Conservation (phyloP, 306 rosid genomes). For the Mimosa pudica region DNA sequence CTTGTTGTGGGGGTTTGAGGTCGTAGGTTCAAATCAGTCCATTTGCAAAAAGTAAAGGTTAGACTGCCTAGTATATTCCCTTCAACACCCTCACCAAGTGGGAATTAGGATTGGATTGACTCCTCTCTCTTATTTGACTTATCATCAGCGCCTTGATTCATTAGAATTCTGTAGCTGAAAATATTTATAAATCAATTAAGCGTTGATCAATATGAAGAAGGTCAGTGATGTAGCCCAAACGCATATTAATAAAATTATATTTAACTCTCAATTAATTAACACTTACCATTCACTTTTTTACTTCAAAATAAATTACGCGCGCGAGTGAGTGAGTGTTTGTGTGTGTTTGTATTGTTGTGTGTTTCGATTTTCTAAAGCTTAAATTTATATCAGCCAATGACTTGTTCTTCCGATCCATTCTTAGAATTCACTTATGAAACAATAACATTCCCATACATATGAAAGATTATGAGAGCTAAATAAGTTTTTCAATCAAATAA, state of each 20-base stretch:
- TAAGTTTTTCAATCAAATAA: no score
- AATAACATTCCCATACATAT: not conserved
- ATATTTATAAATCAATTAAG: not conserved
- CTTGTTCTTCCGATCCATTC: not conserved
- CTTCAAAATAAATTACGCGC: not conserved
- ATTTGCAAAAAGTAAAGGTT: no score
- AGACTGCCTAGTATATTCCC: no score
- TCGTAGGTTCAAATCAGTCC: no score
- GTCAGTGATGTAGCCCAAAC: not conserved
- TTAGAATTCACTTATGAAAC: not conserved
- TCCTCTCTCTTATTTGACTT: not conserved
- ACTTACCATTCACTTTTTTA: not conserved
- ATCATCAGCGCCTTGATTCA: slow-evolving; percentile 20
- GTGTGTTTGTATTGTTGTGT: not conserved
- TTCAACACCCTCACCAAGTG: no score
- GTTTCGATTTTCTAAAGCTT: not conserved
- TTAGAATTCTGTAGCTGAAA: not conserved
- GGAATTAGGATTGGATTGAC: no score
- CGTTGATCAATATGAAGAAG: slow-evolving; percentile 2
- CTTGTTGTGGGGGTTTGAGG: no score
- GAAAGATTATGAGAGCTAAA: no score
- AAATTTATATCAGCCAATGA: not conserved
- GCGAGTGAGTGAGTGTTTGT: no score
- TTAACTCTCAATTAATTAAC: not conserved
- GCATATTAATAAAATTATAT: not conserved